A percentile compares a stretch with the other conserved stretches of the same genome.
phyloP scores from a whole-genome alignment of 495 filamentous ascomycete species.

The Neurospora sp. region DNA sequence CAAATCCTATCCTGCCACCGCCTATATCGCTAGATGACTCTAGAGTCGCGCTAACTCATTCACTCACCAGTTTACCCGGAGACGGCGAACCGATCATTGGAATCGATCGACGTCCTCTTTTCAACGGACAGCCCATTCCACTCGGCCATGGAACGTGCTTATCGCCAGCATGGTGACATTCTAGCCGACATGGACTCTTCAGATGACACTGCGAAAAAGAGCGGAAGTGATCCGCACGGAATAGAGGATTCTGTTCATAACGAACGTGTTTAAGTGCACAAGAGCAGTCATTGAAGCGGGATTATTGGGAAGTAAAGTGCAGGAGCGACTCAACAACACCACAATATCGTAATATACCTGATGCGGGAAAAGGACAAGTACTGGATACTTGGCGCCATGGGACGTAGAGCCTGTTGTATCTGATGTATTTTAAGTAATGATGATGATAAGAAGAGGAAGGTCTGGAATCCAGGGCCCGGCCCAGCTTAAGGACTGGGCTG shows the following conservation, averaged over 20 bases:
- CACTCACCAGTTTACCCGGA: conserved; percentile 49
- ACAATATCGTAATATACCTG: neutral
- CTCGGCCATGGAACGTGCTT: conserved; percentile 11
- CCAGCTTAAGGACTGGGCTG: neutral
- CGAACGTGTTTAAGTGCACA: neutral
- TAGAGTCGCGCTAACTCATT: conserved; percentile 4
- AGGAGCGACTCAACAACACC: neutral
- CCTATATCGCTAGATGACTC: neutral
- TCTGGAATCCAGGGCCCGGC: neutral
- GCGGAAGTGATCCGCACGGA: neutral
- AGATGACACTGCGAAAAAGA: neutral
- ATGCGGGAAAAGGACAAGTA: neutral
- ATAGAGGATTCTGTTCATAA: neutral
- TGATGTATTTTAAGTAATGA: neutral
- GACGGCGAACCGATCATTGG: conserved; percentile 58
- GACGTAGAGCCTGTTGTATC: neutral
- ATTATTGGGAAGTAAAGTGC: neutral
- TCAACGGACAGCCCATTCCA: conserved; percentile 9
- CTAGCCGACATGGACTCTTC: neutral
- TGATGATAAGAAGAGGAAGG: neutral
- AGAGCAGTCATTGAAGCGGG: neutral
- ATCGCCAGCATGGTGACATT: conserved; percentile 4
- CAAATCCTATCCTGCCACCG: neutral
- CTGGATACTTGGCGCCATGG: neutral
- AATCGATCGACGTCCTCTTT: conserved; percentile 67